Conservation (phyloP, 306 rosid species). For the Prosopis cineraria region DNA sequence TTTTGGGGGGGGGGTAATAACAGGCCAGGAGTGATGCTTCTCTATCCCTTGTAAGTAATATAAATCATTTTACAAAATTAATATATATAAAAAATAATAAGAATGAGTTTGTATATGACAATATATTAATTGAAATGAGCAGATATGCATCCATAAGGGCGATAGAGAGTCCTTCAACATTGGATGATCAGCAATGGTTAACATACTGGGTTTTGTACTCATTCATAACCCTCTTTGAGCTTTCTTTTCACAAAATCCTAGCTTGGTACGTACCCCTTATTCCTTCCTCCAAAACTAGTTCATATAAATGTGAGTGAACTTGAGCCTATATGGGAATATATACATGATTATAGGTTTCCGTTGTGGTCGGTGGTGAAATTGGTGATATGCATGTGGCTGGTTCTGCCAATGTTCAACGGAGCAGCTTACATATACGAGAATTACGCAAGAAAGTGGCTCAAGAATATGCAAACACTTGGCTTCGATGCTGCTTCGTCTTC, state of each 20-base stretch:
- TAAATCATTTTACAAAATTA: too few species aligned
- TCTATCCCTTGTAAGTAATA: constrained; percentile 94
- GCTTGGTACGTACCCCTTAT: constrained; percentile 58
- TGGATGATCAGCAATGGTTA: constrained; percentile 95
- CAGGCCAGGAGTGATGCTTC: constrained; percentile 93
- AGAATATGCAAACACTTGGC: constrained; percentile 42
- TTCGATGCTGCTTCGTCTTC: constrained; percentile 18
- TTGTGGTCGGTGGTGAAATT: constrained; percentile 85
- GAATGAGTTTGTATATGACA: background rate
- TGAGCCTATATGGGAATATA: too few species aligned
- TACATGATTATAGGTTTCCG: too few species aligned
- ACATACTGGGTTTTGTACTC: constrained; percentile 93
- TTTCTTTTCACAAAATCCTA: constrained; percentile 64
- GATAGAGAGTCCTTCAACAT: constrained; percentile 84
- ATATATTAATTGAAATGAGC: background rate
- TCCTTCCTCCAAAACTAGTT: background rate
- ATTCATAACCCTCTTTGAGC: constrained; percentile 74
- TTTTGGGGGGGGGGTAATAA: background rate
- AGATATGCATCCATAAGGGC: constrained; percentile 86
- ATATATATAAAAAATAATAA: background rate
- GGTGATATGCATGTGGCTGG: constrained; percentile 79
- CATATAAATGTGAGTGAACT: too few species aligned
- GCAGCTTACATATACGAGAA: constrained; percentile 85
- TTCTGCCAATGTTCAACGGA: constrained; percentile 87
- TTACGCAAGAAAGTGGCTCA: constrained; percentile 67